Conservation (phyloP, 768 basidiomycete genomes). For the Serpula lacrymans region DNA sequence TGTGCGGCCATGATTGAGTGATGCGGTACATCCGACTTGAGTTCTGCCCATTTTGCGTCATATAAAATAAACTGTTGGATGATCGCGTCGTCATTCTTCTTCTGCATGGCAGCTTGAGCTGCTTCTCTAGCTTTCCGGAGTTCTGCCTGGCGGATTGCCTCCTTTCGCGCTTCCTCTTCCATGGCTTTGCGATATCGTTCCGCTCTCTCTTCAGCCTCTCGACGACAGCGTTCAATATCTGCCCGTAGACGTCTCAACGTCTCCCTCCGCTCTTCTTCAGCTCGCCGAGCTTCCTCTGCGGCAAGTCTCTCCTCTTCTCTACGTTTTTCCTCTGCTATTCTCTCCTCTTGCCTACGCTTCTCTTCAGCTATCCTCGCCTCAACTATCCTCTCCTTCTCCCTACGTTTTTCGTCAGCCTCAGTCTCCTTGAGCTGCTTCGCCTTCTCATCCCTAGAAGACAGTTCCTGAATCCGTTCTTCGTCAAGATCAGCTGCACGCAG, state of each 20-base stretch:
- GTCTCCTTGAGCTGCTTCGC: constrained; percentile 15
- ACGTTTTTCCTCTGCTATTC: constrained; percentile 1
- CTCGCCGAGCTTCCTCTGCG: constrained; percentile 14
- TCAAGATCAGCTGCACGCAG: constrained; percentile 18
- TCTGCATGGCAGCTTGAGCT: not conserved
- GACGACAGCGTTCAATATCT: too few species aligned
- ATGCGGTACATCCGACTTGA: constrained; percentile 19
- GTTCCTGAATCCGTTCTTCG: constrained; percentile 13
- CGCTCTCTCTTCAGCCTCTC: too few species aligned
- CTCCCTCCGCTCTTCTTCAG: constrained; percentile 12
- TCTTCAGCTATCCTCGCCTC: constrained; percentile 15
- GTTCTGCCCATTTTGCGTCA: constrained; percentile 35
- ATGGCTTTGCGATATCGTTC: constrained; percentile 7
- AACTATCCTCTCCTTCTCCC: constrained; percentile 16
- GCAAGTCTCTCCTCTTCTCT: constrained; percentile 13
- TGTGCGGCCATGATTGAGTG: constrained; percentile 25
- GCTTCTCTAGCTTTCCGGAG: constrained; percentile 6
- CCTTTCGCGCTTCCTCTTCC: constrained; percentile 11
- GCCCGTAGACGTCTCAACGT: too few species aligned
- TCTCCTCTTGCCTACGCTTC: constrained; percentile 11
- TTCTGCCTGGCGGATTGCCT: constrained; percentile 5
- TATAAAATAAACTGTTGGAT: constrained; percentile 20
- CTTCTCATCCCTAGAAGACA: constrained; percentile 14
- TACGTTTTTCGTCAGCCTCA: constrained; percentile 10
- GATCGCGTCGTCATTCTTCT: constrained; percentile 8